Evolutionary conservation across 805 yeast species (phyloP).

Genomic region (Candida chilensis): DNA sequence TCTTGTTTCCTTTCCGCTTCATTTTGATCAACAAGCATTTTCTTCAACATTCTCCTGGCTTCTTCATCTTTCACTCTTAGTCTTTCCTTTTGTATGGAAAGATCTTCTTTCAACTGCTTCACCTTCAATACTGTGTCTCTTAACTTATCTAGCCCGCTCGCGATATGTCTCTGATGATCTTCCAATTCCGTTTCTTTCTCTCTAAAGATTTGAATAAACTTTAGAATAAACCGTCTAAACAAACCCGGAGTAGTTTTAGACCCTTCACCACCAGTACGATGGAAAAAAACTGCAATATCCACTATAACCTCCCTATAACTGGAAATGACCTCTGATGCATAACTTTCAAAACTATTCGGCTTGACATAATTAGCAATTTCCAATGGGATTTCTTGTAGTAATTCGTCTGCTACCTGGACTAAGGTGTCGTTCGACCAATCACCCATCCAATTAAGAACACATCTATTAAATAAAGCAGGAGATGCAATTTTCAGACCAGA

Average conservation of each 20-base stretch:
- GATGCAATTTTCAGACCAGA: constrained; percentile 39
- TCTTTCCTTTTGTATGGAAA: constrained; percentile 42
- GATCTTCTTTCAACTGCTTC: constrained; percentile 40
- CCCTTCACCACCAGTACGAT: constrained; percentile 15
- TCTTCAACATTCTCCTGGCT: constrained; percentile 63
- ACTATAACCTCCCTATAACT: constrained; percentile 36
- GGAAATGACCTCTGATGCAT: constrained; percentile 5
- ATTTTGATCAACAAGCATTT: constrained; percentile 76
- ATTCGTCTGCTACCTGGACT: constrained; percentile 34
- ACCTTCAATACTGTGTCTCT: constrained; percentile 73
- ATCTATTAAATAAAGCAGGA: constrained; percentile 84
- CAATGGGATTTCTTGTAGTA: constrained; percentile 39
- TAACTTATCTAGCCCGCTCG: constrained; percentile 64
- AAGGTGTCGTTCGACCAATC: constrained; percentile 57
- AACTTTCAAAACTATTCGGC: constrained; percentile 15
- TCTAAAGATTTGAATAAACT: constrained; percentile 32
- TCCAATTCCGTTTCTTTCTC: constrained; percentile 41
- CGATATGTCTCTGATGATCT: constrained; percentile 62
- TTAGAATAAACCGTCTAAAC: constrained; percentile 39
- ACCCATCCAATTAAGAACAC: constrained; percentile 87
- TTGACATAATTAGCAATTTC: constrained; percentile 31
- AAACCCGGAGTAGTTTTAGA: constrained; percentile 37
- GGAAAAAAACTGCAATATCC: constrained; percentile 36
- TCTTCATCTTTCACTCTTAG: constrained; percentile 52
- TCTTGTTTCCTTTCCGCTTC: constrained; percentile 89